phyloP scores from a whole-genome alignment of 1,284 basidiomycete genomes.

The Thecaphora thlaspeos region DNA sequence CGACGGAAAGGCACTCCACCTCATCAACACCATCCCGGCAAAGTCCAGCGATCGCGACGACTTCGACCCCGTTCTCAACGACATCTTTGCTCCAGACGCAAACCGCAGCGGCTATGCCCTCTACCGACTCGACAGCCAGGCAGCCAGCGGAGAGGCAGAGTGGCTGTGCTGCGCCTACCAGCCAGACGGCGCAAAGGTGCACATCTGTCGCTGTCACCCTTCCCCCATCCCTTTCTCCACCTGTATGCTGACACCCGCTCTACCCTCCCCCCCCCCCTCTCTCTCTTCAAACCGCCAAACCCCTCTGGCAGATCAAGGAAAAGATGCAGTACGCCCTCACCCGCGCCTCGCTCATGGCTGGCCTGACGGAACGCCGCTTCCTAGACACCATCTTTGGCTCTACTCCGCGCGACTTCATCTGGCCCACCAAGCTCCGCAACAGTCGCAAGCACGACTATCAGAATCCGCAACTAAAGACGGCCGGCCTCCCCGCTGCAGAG shows the following conservation, averaged over 20 bases:
- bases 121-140: conserved; percentile 43
- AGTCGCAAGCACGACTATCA: conserved; percentile 51
- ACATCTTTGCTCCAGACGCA: conserved; percentile 39
- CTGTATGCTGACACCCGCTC: too few relatives aligned
- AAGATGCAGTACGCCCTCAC: conserved; percentile 52
- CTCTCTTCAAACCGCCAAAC: too few relatives aligned
- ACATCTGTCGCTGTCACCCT: too few relatives aligned
- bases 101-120: conserved; percentile 45
- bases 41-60: conserved; percentile 33
- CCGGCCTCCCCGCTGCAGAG: conserved; percentile 34
- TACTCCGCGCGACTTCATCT: conserved; percentile 37
- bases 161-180: conserved; percentile 49
- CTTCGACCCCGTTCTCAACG: conserved; percentile 26
- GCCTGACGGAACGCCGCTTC: conserved; percentile 43
- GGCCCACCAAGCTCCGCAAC: conserved; percentile 45
- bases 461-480: conserved; percentile 46
- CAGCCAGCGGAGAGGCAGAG: conserved; percentile 46
- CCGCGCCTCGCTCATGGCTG: conserved; percentile 36
- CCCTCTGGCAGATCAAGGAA: conserved; percentile 26
- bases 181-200: conserved; percentile 45
- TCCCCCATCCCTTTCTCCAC: too few relatives aligned
- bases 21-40: conserved; percentile 20
- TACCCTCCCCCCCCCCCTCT: not conserved
- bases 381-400: conserved; percentile 48
- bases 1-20: conserved; percentile 24